These are phyloP conservation scores for Corinectria fuckeliana DNA, from an alignment of 2,329 filamentous ascomycete genomes.

Conservation along the genomic window DNA sequence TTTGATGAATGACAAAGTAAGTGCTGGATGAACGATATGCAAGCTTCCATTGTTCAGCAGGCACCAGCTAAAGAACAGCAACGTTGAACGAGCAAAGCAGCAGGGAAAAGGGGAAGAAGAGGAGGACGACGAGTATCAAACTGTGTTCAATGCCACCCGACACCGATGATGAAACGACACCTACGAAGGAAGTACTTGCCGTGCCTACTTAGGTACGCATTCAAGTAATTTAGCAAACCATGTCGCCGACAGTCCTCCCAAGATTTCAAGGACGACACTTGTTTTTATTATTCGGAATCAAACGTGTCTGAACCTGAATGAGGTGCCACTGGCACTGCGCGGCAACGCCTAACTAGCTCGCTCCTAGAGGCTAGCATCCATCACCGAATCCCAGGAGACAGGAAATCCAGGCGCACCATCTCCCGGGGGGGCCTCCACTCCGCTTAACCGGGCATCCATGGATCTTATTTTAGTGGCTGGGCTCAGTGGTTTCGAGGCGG, in stretches of 20 bases:
- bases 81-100: neutral
- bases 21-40: neutral
- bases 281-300: neutral
- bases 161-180: neutral
- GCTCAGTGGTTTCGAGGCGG: slow-evolving; percentile 16
- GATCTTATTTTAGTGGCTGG: neutral
- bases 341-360: too few species aligned
- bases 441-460: too few species aligned
- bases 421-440: slow-evolving; percentile 1
- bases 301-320: neutral
- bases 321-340: neutral
- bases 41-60: neutral
- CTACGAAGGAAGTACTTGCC: neutral
- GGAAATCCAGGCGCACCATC: too few species aligned
- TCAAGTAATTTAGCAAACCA: neutral
- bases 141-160: too few species aligned
- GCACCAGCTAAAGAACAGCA: neutral
- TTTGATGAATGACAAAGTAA: neutral
- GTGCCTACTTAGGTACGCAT: too few species aligned
- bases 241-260: neutral
- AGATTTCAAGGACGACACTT: neutral
- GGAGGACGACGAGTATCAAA: too few species aligned
- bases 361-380: too few species aligned
- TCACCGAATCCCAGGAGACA: too few species aligned
- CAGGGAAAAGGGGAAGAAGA: neutral